Conservation (phyloP, 345 rosid genomes). For the Eucalyptus erythrocorys region DNA sequence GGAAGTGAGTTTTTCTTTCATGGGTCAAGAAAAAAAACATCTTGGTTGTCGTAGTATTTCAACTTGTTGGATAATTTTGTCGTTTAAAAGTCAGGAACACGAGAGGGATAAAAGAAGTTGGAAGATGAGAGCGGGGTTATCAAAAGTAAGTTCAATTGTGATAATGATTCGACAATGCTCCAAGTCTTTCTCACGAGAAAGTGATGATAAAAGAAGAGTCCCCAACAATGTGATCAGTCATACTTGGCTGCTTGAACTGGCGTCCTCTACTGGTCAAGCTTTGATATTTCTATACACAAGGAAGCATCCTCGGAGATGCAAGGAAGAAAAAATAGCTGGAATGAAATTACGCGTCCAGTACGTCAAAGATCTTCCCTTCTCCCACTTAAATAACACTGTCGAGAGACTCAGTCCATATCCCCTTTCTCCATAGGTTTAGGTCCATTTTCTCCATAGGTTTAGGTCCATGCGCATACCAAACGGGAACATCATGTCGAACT, state of each 20-base stretch:
- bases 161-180: too few relatives aligned
- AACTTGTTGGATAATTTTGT: too few relatives aligned
- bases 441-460: background rate
- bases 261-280: background rate
- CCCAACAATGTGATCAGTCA: background rate
- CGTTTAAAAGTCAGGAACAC: too few relatives aligned
- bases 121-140: too few relatives aligned
- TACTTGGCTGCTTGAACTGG: background rate
- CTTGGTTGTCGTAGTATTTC: too few relatives aligned
- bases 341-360: background rate
- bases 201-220: background rate
- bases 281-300: rapidly evolving
- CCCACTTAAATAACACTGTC: background rate
- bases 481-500: background rate
- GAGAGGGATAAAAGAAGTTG: too few relatives aligned
- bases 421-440: background rate
- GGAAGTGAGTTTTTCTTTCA: too few relatives aligned
- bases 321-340: background rate
- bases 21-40: too few relatives aligned
- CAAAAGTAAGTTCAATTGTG: too few relatives aligned
- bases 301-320: background rate
- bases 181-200: too few relatives aligned
- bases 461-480: background rate
- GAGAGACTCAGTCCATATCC: background rate
- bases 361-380: background rate